These are phyloP conservation scores for Paragyromitra xinjiangensis DNA, from an alignment of 495 filamentous ascomycete species.

Conservation along the genomic window DNA sequence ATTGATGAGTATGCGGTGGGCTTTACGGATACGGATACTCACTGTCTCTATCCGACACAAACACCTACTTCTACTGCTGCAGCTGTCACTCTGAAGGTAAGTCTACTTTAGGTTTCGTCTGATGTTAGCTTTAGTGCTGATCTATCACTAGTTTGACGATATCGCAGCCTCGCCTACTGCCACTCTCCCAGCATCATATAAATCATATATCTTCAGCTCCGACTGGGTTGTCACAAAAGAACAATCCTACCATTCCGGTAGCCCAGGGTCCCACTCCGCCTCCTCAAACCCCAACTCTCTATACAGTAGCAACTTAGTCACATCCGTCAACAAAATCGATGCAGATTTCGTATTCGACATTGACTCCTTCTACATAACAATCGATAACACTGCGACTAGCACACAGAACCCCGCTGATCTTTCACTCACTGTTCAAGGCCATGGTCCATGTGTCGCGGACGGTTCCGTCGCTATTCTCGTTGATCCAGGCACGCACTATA, in stretches of 20 bases:
- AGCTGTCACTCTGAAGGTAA: conserved; percentile 11
- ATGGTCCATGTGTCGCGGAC: background rate
- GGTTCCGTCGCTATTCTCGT: background rate
- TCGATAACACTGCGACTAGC: conserved; percentile 9
- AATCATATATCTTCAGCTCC: conserved; percentile 14
- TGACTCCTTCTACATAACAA: conserved; percentile 23
- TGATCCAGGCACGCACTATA: background rate
- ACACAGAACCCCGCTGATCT: conserved; percentile 13
- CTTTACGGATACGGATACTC: conserved; percentile 1
- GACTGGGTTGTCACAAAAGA: conserved; percentile 5
- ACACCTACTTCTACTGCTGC: conserved; percentile 2
- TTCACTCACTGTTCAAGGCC: background rate
- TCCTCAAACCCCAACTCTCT: conserved; percentile 25
- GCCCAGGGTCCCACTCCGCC: background rate
- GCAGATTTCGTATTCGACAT: conserved; percentile 23
- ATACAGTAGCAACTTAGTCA: background rate
- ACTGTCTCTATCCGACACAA: conserved; percentile 30
- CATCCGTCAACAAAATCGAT: background rate
- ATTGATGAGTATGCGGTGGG: conserved; percentile 29
- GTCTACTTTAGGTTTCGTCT: conserved; percentile 1
- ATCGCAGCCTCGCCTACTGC: conserved; percentile 14
- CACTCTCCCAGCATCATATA: conserved; percentile 1
- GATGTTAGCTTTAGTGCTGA: background rate
- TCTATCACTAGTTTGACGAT: conserved; percentile 10
- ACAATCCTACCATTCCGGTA: conserved; percentile 12